Base-by-base conservation (phyloP, 495 filamentous ascomycete species). In the Penicillium daleae region DNA sequence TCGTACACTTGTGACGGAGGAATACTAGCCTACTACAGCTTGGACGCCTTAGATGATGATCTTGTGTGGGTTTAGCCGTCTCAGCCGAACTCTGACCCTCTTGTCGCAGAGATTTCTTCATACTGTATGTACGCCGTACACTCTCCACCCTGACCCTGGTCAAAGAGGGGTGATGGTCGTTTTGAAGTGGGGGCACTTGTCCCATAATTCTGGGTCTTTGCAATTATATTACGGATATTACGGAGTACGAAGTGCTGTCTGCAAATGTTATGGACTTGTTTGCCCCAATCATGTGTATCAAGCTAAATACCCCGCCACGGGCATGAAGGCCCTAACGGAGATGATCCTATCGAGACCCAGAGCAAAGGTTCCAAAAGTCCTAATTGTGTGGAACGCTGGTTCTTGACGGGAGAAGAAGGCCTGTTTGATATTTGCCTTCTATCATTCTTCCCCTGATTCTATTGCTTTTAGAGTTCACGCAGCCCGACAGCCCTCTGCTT, bases 401-500 rank as follows among this genome's bases (percentile, higher is more conserved):
- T 17, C 44, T 59, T 66, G 58, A 52, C 55, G 42, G 32, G 56
- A 35, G 40, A 56, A 39, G 15, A 56, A 26, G 33, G n/a, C 21
- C n/a, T 56, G 55, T 55, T 33, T 42, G 27, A 56, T 21, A n/a
- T 29, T 19, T 24, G 12, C 8, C 29, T 35, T 31, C 13, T 27
- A 49, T 67, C 15, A 46, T 22, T 24, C 40, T 10, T 44, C 27
- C 31, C 56, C 52, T 57, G 48, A 29, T 39, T 48, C 48, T 65
- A 64, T 65, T 40, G 55, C 49, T 59, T 57, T 58, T 70, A 68
- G 57, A 68, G 67, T 70, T 72, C 58, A 46, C 40, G 49, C 40
- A 52, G 46, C 33, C 44, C 17, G 58, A 33, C 39, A 60, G 50
- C 31, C 46, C 49, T 60, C 42, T 61, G 13, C 24, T 24, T 33